phyloP scores from a whole-genome alignment of 192 early-diverging fungal species.

The Coemansia sp. region DNA sequence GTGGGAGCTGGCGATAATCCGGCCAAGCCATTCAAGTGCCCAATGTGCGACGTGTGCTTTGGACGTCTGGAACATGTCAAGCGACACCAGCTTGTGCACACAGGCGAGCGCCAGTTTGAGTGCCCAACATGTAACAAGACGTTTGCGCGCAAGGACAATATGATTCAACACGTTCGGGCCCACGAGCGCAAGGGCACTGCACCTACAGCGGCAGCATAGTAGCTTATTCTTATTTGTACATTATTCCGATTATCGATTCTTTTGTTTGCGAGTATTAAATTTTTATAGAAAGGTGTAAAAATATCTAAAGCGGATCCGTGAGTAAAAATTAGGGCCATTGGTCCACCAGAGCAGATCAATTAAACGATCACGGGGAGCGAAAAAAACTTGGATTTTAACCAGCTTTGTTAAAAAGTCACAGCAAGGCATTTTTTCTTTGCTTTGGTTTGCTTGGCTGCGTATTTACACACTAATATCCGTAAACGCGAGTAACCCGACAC shows the following conservation, averaged over 20 bases:
- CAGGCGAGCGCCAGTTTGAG: conserved; percentile 66
- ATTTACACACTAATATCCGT: not conserved
- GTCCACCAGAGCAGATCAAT: not conserved
- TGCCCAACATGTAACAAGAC: conserved; percentile 63
- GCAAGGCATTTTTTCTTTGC: not conserved
- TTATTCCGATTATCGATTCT: not conserved
- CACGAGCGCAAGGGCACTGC: conserved; percentile 51
- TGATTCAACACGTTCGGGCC: conserved; percentile 77
- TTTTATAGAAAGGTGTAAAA: no score
- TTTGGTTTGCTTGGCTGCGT: not conserved
- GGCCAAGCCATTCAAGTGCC: conserved; percentile 50
- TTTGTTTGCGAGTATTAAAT: no score
- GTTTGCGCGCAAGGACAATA: conserved; percentile 77
- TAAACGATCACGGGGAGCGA: not conserved
- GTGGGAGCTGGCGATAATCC: conserved; percentile 18
- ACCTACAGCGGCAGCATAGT: not conserved
- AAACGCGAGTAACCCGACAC: not conserved
- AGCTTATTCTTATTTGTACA: not conserved
- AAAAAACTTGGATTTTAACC: not conserved
- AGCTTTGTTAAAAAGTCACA: no score
- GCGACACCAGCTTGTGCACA: conserved; percentile 56
- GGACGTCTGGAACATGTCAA: conserved; percentile 55
- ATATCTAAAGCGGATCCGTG: no score
- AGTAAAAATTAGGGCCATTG: no score
- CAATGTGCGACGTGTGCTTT: conserved; percentile 60